Percentiles rank a stretch among this genome's conserved stretches.
Conservation (phyloP, 108 stramenopile species). For the Tribonema minus region DNA sequence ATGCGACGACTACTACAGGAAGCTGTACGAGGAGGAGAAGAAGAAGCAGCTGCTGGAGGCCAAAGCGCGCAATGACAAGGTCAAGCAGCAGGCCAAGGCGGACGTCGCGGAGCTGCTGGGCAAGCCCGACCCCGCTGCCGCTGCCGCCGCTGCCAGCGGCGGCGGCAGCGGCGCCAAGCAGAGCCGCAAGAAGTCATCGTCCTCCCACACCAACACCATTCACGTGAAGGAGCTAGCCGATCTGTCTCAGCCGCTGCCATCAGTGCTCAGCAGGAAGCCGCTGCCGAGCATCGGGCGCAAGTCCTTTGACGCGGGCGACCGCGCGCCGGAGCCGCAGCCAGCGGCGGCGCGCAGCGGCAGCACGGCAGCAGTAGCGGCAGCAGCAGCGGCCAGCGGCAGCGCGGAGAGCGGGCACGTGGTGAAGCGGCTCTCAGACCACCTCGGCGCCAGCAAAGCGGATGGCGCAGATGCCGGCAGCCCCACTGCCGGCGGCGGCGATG, state of each 20-base stretch:
- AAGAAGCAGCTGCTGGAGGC: constrained; percentile 50
- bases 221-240: not conserved
- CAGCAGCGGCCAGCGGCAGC: not conserved
- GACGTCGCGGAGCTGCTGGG: constrained; percentile 39
- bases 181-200: not conserved
- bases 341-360: not conserved
- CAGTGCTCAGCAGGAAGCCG: constrained; percentile 32
- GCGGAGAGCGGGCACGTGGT: not conserved
- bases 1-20: constrained; percentile 65
- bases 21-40: constrained; percentile 65
- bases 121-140: not conserved
- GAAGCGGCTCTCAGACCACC: too few species aligned
- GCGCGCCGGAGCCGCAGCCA: too few species aligned
- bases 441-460: too few species aligned
- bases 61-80: constrained; percentile 40
- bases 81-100: constrained; percentile 32
- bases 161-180: not conserved
- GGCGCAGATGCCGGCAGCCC: too few species aligned
- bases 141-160: not conserved
- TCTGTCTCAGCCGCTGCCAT: not conserved
- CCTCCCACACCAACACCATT: not conserved
- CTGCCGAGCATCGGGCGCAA: constrained; percentile 28
- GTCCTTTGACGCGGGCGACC: not conserved
- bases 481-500: not conserved
- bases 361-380: not conserved